Evolutionary conservation across 1,139 yeast species (phyloP), one percentile per base, ranked within the genome.

Genomic region (Ogataea hybrid): DNA sequence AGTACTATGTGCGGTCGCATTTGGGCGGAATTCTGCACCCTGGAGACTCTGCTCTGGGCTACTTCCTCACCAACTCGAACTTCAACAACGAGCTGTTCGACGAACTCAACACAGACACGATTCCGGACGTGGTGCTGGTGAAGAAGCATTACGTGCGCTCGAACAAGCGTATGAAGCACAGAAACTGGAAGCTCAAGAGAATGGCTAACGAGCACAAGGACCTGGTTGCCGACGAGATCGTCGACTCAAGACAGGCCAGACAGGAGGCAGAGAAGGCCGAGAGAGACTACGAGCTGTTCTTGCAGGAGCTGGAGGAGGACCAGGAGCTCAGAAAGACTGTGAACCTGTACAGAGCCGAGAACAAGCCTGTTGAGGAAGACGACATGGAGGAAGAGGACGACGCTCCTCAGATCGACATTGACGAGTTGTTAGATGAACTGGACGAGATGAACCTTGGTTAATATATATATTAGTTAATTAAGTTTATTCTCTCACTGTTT

Each of bases 251-350:
- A n/a, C n/a, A n/a, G n/a, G n/a, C n/a, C n/a, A n/a, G n/a, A n/a
- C n/a, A n/a, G n/a, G n/a, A n/a, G n/a, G n/a, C n/a, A n/a, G n/a
- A n/a, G 63, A 78, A 87, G 59, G 96, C 95, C 3, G 97, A 92
- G 68, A 84, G 81, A 65, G 98, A 92, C 67, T 92, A 90, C 68
- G 99, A 92, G 68, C 64, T 84, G 57, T 92, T 92, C 84, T 79
- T 94, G 70, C 97, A 88, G 70, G 97, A 92, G 65, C 80, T 94
- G 64, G 98, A 92, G 71, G 97, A 92, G 68, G 99, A 92, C 67
- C 81, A 83, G 44, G 99, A 92, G 63, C 77, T 94, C 64, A 86
- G 98, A 72, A 90, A 84, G 55, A 81, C 89, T 37, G 80, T 92
- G 65, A 90, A 92, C 62, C 64, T 92, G 58, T 92, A 92, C 71